phyloP scores from a whole-genome alignment of 1,284 basidiomycete species.

The Leccinum fuscescens region DNA sequence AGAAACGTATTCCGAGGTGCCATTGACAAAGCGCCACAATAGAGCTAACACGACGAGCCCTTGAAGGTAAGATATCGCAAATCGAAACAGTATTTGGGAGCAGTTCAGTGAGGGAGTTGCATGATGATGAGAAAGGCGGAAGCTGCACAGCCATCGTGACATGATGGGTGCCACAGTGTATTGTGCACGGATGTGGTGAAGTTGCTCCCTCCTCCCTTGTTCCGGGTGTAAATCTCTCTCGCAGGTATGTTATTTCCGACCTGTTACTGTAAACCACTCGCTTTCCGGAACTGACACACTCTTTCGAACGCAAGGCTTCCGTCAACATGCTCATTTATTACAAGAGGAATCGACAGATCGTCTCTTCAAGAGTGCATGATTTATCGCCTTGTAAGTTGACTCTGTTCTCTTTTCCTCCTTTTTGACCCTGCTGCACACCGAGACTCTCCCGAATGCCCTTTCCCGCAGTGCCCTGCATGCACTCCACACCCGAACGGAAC shows the following conservation, averaged over 20 bases:
- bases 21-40: not conserved
- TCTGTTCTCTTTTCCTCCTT: constrained; percentile 3
- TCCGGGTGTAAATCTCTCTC: too few relatives aligned
- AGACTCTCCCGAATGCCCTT: not conserved
- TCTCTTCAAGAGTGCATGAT: constrained; percentile 89
- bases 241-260: too few relatives aligned
- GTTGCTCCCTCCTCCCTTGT: too few relatives aligned
- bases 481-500: not conserved
- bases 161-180: too few relatives aligned
- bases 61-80: not conserved
- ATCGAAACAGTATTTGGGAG: not conserved
- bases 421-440: not conserved
- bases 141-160: not conserved
- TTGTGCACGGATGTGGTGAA: too few relatives aligned
- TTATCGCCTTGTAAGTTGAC: not conserved
- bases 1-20: not conserved
- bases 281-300: too few relatives aligned
- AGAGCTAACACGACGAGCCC: not conserved
- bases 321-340: constrained; percentile 80
- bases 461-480: not conserved
- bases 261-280: too few relatives aligned
- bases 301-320: constrained; percentile 22
- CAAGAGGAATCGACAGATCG: constrained; percentile 78
- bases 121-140: not conserved
- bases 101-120: not conserved